Evolutionary conservation across 2,329 filamentous ascomycete species (phyloP), one percentile per base, ranked within the genome.

Genomic region (Cladobotryum protrusum): DNA sequence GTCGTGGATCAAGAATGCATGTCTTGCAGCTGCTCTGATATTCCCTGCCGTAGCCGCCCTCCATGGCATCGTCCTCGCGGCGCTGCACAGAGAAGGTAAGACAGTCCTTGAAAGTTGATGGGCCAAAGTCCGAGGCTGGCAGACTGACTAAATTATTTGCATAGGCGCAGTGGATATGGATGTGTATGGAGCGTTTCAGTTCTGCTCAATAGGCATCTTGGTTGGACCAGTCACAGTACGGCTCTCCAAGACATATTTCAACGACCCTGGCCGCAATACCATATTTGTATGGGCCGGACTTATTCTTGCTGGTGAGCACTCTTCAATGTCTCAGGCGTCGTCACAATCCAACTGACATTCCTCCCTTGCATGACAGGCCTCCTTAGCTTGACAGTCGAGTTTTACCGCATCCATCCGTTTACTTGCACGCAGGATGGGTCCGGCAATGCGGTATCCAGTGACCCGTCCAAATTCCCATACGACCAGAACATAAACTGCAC

Each of bases 221-320:
- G 79, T 81, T 1, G 83, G 79, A 4, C 83, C 83, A 0, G 72
- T 82, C 0, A 84, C 82, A 0, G 81, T 83, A 18, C 73, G 75
- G 53, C 63, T 82, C 40, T 86, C 82, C 1, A 66, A 66, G 14
- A 86, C 82, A 0, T 86, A 86, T 59, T 86, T 85, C 60, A 72
- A 80, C 47, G 75, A 78, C 18, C 79, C 78, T 0, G 82, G 82
- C 2, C 72, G 83, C 34, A 85, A 85, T 54, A 76, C 78, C 41
- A 85, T 87, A 48, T 86, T 86, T 56, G 33, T 84, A 1, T 87
- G 83, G 83, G 82, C 81, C 0, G 71, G 72, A 4, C 66, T 86
- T 2, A 65, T 86, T 24, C 69, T 86, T 12, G 74, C 78, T 19
- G 83, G 81, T 77, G 52, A 64, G 72, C 52, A 17, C 37, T 43